A percentile compares a stretch with the other conserved stretches of the same genome.
Evolutionary conservation across 108 stramenopile genomes (phyloP).

Genomic region (Seminavis robusta): DNA sequence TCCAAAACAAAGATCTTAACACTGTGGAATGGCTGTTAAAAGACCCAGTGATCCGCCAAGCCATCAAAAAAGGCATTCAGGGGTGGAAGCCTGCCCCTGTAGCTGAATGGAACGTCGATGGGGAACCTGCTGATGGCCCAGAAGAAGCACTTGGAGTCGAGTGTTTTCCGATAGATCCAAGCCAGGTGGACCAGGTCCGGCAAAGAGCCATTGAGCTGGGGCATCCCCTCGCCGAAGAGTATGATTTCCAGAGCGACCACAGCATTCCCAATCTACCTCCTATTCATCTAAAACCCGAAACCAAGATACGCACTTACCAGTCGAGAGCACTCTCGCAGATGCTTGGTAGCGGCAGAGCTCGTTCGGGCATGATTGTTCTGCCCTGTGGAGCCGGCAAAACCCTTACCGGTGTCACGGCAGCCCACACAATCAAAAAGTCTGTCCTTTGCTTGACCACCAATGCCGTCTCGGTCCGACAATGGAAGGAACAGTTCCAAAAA

Average conservation of each 20-base stretch:
- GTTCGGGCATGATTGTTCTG: slow-evolving; percentile 98
- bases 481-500: slow-evolving; percentile 94
- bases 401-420: slow-evolving; percentile 97
- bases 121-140: too few relatives aligned
- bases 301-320: slow-evolving; percentile 94
- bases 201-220: slow-evolving; percentile 85
- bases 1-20: too few relatives aligned
- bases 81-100: too few relatives aligned
- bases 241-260: slow-evolving; percentile 95
- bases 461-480: slow-evolving; percentile 93
- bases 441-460: slow-evolving; percentile 94
- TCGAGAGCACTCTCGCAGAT: slow-evolving; percentile 90
- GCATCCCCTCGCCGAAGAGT: slow-evolving; percentile 93
- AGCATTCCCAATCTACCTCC: slow-evolving; percentile 78
- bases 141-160: too few relatives aligned
- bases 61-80: too few relatives aligned
- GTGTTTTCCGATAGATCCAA: slow-evolving; percentile 41
- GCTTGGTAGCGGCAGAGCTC: slow-evolving; percentile 99
- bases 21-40: too few relatives aligned
- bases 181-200: slow-evolving; percentile 84
- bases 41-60: too few relatives aligned
- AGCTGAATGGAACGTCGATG: too few relatives aligned
- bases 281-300: slow-evolving; percentile 92
- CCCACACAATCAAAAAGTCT: slow-evolving; percentile 95
- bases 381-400: slow-evolving; percentile 99